phyloP scores from a whole-genome alignment of 192 early-diverging fungal species.

The Allomyces arbusculus region DNA sequence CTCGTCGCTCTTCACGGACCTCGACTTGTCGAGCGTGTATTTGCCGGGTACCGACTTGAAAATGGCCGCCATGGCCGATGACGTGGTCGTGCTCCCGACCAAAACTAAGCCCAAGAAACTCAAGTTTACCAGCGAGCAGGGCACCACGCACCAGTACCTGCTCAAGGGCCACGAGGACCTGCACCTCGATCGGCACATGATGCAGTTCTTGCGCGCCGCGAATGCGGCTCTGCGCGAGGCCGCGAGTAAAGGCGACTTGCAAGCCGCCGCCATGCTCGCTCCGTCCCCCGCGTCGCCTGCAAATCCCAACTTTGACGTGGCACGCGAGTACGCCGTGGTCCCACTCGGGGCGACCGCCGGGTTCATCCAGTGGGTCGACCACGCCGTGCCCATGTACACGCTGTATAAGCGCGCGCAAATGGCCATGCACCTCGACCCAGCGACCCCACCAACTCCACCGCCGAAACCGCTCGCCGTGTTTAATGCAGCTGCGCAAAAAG shows the following conservation, averaged over 20 bases:
- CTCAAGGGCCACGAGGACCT: slow-evolving; percentile 87
- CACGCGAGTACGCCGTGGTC: slow-evolving; percentile 53
- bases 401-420: slow-evolving; percentile 60
- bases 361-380: slow-evolving; percentile 88
- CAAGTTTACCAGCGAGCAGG: slow-evolving; percentile 31
- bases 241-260: slow-evolving; percentile 18
- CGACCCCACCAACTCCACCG: background rate
- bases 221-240: slow-evolving; percentile 30
- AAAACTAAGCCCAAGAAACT: slow-evolving; percentile 89
- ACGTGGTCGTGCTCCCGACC: slow-evolving; percentile 42
- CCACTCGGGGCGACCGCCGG: slow-evolving; percentile 75
- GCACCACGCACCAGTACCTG: slow-evolving; percentile 42
- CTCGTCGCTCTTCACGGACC: slow-evolving; percentile 15
- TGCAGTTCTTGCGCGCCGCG: slow-evolving; percentile 47
- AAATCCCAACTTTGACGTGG: slow-evolving; percentile 1
- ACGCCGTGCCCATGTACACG: slow-evolving; percentile 54
- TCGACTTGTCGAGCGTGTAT: slow-evolving; percentile 27
- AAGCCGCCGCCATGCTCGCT: slow-evolving; percentile 8
- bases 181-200: slow-evolving; percentile 77
- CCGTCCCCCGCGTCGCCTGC: slow-evolving; percentile 15
- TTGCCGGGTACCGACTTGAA: slow-evolving; percentile 8
- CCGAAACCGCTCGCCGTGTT: background rate
- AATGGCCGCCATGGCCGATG: slow-evolving; percentile 27
- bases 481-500: background rate
- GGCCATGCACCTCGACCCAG: background rate